Evolutionary conservation across 495 filamentous ascomycete species (phyloP).

Genomic region (Geopyxis carbonaria): DNA sequence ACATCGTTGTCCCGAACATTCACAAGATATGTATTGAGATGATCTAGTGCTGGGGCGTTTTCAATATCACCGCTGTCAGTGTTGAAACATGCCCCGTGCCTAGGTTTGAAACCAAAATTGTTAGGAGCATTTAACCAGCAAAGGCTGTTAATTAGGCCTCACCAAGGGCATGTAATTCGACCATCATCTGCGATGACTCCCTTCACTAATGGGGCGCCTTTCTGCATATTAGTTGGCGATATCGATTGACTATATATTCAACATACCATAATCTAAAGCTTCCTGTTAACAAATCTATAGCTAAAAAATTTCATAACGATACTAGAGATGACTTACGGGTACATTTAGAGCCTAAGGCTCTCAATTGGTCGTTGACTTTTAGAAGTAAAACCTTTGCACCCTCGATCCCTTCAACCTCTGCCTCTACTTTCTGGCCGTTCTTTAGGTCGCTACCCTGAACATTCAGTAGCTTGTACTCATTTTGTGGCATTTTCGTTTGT

Average conservation of each 20-base stretch:
- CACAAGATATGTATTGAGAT: constrained; percentile 62
- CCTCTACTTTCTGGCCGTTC: constrained; percentile 69
- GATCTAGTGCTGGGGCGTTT: constrained; percentile 73
- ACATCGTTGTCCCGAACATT: constrained; percentile 61
- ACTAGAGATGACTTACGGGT: too few relatives aligned
- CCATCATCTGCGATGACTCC: constrained; percentile 72
- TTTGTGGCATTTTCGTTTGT: constrained; percentile 3
- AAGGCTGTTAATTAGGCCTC: constrained; percentile 7
- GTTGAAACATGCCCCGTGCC: constrained; percentile 60
- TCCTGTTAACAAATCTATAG: not conserved
- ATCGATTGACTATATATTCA: not conserved
- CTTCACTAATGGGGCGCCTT: constrained; percentile 58
- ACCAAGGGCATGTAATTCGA: constrained; percentile 77
- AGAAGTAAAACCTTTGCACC: constrained; percentile 72
- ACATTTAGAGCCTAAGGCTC: constrained; percentile 72
- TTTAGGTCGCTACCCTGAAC: constrained; percentile 53
- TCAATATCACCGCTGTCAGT: constrained; percentile 81
- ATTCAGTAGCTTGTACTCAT: constrained; percentile 79
- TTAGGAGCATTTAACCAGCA: not conserved
- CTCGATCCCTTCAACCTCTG: constrained; percentile 73
- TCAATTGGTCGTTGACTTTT: constrained; percentile 53
- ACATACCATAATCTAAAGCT: constrained; percentile 2
- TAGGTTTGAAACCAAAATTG: not conserved
- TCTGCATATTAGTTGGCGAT: not conserved
- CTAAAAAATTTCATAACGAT: too few relatives aligned